Evolutionary conservation across 257 asterid genomes (phyloP), one percentile per base, ranked within the genome.

Genomic region (Agastache rugosa): DNA sequence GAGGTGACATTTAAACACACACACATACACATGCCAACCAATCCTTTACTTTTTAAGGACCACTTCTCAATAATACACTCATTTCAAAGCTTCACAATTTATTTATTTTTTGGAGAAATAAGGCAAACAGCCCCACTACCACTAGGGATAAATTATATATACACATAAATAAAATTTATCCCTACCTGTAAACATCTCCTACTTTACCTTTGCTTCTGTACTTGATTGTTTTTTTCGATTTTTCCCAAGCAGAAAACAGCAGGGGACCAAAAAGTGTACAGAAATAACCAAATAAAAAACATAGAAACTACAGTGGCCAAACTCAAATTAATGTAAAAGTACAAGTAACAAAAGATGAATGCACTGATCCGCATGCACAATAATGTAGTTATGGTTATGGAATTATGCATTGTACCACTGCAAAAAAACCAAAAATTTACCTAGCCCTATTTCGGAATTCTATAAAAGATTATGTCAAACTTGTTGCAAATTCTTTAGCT

Each of bases 1-100:
- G 76, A 77, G 34, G 73, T 77, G 80, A 77, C 80, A 69, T 77
- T 54, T 23, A 35, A 69, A 76, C 48, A n/a, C 75, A 63, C 66
- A 16, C 67, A 55, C 29, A 58, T 31, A 62, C 54, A 47, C 54
- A 58, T 76, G 64, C 59, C 75, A 60, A 68, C 76, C 71, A 60
- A 76, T 44, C 66, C 45, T 35, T 50, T 45, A 63, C 47, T 53
- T 47, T 27, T 61, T 54, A 47, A 8, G 80, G 80, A 62, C 80
- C 76, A 77, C 53, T 29, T 8, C 47, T 54, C 62, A 75, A 69
- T 76, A 8, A 76, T 69, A 60, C 73, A 67, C 22, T 17, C 80
- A 58, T 47, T 67, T 67, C 48, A 60, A 75, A 7, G 7, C 73
- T 22, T 34, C 51, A 10, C 3, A 62, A 27, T 41, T 39, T 39